phyloP scores from a whole-genome alignment of 345 rosid genomes.

The Eutrema japonicum region DNA sequence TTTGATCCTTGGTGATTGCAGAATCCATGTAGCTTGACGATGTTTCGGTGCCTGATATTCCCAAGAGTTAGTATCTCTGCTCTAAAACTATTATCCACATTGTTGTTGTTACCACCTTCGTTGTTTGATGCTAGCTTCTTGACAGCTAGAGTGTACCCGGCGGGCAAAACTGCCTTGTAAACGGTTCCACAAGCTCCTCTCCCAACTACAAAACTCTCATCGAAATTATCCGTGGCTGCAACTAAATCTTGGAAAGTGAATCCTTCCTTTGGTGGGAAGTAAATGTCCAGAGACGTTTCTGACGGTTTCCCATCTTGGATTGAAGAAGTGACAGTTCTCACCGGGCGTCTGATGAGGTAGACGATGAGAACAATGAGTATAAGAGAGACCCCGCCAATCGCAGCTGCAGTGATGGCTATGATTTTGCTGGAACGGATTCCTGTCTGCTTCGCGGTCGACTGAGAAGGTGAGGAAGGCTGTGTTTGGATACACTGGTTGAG shows the following conservation, averaged over 20 bases:
- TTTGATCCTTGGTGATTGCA: constrained; percentile 86
- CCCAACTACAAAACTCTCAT: constrained; percentile 73
- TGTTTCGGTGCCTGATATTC: constrained; percentile 83
- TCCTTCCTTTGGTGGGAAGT: constrained; percentile 77
- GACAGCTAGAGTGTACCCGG: constrained; percentile 70
- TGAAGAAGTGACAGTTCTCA: constrained; percentile 43
- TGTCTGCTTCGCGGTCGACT: constrained; percentile 22
- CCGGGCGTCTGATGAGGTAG: constrained; percentile 61
- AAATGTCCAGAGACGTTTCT: constrained; percentile 52
- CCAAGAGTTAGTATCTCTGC: constrained; percentile 87
- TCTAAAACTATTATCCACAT: constrained; percentile 75
- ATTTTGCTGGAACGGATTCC: constrained; percentile 53
- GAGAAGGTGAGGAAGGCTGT: constrained; percentile 45
- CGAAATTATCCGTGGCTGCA: constrained; percentile 70
- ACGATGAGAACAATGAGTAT: constrained; percentile 60
- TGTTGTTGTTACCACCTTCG: constrained; percentile 58
- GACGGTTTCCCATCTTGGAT: constrained; percentile 48
- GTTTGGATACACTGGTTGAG: constrained; percentile 56
- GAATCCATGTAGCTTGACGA: constrained; percentile 91
- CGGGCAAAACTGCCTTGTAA: constrained; percentile 69
- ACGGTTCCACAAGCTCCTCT: constrained; percentile 95
- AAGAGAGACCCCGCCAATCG: constrained; percentile 72
- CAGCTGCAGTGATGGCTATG: constrained; percentile 69
- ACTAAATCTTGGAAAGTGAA: constrained; percentile 81
- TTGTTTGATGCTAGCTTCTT: constrained; percentile 82